phyloP scores from a whole-genome alignment of 2,329 filamentous ascomycete species.

The Colletotrichum phormii region DNA sequence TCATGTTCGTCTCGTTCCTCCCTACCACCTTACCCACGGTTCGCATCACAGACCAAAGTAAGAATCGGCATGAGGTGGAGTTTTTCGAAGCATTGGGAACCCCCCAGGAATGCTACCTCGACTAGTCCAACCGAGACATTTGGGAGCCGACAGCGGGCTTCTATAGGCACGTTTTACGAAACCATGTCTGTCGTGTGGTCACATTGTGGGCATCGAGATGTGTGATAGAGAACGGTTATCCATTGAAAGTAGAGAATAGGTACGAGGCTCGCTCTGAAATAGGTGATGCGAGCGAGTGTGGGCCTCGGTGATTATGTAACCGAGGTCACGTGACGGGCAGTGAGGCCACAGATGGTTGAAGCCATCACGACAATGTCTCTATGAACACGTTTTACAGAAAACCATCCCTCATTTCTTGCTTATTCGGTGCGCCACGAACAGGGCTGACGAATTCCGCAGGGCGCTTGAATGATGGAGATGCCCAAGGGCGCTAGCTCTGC shows the following conservation, averaged over 20 bases:
- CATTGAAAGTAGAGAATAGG: no score
- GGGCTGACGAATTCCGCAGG: constrained; percentile 24
- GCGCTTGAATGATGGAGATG: not conserved
- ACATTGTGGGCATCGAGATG: no score
- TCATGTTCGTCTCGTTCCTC: not conserved
- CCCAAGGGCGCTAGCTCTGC: not conserved
- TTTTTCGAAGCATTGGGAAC: not conserved
- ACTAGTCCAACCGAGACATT: not conserved
- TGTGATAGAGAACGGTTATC: no score
- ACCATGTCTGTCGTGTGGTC: no score
- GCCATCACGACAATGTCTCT: no score
- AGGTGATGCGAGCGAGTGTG: no score
- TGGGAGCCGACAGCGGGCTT: not conserved
- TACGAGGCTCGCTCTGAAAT: no score
- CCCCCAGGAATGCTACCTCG: not conserved
- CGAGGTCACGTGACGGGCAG: no score
- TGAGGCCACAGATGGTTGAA: no score
- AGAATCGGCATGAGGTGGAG: not conserved
- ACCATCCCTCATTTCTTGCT: not conserved
- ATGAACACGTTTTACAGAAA: not conserved
- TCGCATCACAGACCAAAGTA: not conserved
- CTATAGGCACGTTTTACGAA: constrained; percentile 12
- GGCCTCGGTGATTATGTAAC: no score
- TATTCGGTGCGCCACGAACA: not conserved
- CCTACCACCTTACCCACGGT: not conserved